phyloP scores from a whole-genome alignment of 2,329 filamentous ascomycete genomes.

The Dichotomopilus funicola region DNA sequence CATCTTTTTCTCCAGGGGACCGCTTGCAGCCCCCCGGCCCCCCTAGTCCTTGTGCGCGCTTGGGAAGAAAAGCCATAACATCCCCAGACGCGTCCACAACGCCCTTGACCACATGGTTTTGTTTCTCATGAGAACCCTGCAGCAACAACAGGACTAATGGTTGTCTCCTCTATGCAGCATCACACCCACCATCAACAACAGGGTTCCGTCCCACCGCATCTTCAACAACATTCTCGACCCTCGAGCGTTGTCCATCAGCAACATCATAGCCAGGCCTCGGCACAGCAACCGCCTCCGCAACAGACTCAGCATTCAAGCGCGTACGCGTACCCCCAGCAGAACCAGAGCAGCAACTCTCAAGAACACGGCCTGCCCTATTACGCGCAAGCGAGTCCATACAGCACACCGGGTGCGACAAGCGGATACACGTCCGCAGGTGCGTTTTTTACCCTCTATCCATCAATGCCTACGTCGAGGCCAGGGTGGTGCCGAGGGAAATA shows the following conservation, averaged over 20 bases:
- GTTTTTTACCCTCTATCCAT: slow-evolving; percentile 29
- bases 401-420: slow-evolving; percentile 70
- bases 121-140: slow-evolving; percentile 19
- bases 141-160: slow-evolving; percentile 43
- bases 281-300: slow-evolving; percentile 48
- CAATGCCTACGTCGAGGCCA: too few relatives aligned
- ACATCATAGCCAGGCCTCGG: slow-evolving; percentile 60
- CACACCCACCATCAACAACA: slow-evolving; percentile 67
- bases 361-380: slow-evolving; percentile 59
- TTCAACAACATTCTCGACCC: slow-evolving; percentile 66
- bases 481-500: too few relatives aligned
- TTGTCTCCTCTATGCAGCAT: slow-evolving; percentile 63
- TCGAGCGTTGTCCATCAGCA: slow-evolving; percentile 69
- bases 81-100: slow-evolving; percentile 23
- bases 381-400: slow-evolving; percentile 75
- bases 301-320: slow-evolving; percentile 55
- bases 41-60: slow-evolving; percentile 30
- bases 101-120: slow-evolving; percentile 19
- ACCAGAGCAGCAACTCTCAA: slow-evolving; percentile 54
- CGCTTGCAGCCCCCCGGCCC: slow-evolving; percentile 23
- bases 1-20: slow-evolving; percentile 32
- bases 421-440: slow-evolving; percentile 84
- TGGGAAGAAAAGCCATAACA: slow-evolving; percentile 24
- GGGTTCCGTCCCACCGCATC: slow-evolving; percentile 60
- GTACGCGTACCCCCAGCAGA: slow-evolving; percentile 66